Evolutionary conservation across 1,284 basidiomycete genomes (phyloP).

Genomic region (Apiotrichum veenhuisii): DNA sequence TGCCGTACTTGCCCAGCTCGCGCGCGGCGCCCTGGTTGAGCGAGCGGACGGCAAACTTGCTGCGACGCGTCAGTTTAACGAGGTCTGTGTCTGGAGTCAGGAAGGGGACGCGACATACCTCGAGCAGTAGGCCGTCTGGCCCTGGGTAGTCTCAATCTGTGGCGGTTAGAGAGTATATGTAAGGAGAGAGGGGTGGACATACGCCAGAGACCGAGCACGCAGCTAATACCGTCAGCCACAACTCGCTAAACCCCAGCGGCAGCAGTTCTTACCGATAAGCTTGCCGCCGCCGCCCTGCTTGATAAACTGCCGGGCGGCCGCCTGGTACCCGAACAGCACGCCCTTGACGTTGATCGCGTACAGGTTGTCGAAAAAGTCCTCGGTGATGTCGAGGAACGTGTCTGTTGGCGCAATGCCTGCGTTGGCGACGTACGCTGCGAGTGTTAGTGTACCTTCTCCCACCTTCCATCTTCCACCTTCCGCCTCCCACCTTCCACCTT

Average conservation of each 20-base stretch:
- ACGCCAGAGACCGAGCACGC: constrained; percentile 3
- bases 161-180: too few species aligned
- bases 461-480: too few species aligned
- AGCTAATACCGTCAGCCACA: background rate
- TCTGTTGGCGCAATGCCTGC: constrained; percentile 47
- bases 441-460: too few species aligned
- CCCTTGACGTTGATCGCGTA: constrained; percentile 45
- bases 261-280: constrained; percentile 44
- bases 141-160: too few species aligned
- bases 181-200: too few species aligned
- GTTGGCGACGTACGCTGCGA: too few species aligned
- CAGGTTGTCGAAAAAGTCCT: constrained; percentile 36
- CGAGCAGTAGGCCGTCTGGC: too few species aligned
- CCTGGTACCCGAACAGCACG: constrained; percentile 47
- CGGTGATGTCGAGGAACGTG: constrained; percentile 40
- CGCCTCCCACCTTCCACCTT: too few species aligned
- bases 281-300: constrained; percentile 48
- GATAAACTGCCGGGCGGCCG: constrained; percentile 52
- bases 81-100: too few species aligned
- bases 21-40: constrained; percentile 48
- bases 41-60: constrained; percentile 53
- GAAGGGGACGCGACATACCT: too few species aligned
- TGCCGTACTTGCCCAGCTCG: constrained; percentile 50
- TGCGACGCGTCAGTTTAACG: constrained; percentile 30
- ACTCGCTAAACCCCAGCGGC: constrained; percentile 10